Percentiles rank a stretch among this genome's conserved stretches.
phyloP scores from a whole-genome alignment of 768 basidiomycete genomes.

The Xerocomellus intermedius region DNA sequence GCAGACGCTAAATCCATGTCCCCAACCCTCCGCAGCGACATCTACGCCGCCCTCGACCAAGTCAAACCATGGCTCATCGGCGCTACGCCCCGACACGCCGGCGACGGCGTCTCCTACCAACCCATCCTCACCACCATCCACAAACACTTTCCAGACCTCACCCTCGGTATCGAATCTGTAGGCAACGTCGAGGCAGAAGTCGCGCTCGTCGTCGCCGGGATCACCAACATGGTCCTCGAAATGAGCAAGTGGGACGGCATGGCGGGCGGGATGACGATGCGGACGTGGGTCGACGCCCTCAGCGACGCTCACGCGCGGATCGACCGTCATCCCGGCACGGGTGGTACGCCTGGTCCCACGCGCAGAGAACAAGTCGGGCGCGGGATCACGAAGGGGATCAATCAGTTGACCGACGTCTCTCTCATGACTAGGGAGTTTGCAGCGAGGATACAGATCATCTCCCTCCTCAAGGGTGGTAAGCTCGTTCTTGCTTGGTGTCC shows the following conservation, averaged over 20 bases:
- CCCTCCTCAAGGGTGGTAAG: slow-evolving; percentile 50
- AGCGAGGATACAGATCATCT: slow-evolving; percentile 52
- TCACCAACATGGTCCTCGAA: slow-evolving; percentile 54
- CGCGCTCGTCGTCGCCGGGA: slow-evolving; percentile 48
- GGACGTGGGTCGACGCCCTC: slow-evolving; percentile 52
- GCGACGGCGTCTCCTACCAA: slow-evolving; percentile 52
- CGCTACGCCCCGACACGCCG: slow-evolving; percentile 42
- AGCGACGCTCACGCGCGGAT: slow-evolving; percentile 40
- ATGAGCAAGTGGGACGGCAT: slow-evolving; percentile 57
- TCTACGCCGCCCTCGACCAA: slow-evolving; percentile 49
- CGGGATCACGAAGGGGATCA: slow-evolving; percentile 51
- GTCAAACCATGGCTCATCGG: slow-evolving; percentile 47
- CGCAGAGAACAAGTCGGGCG: slow-evolving; percentile 45
- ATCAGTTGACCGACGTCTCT: slow-evolving; percentile 46
- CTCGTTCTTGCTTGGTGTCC: not conserved
- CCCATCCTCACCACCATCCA: slow-evolving; percentile 44
- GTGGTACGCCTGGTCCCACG: slow-evolving; percentile 14
- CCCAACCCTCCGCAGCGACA: slow-evolving; percentile 49
- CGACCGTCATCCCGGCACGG: not conserved
- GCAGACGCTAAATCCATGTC: slow-evolving; percentile 40
- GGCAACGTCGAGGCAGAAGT: slow-evolving; percentile 49
- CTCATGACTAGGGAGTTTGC: slow-evolving; percentile 56
- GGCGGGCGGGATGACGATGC: slow-evolving; percentile 55
- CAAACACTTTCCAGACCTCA: slow-evolving; percentile 48
- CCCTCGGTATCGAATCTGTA: slow-evolving; percentile 45